Percentiles rank a stretch among this genome's conserved stretches.
Conservation (phyloP, 352 stramenopile species). For the Phytophthora kernoviae region DNA sequence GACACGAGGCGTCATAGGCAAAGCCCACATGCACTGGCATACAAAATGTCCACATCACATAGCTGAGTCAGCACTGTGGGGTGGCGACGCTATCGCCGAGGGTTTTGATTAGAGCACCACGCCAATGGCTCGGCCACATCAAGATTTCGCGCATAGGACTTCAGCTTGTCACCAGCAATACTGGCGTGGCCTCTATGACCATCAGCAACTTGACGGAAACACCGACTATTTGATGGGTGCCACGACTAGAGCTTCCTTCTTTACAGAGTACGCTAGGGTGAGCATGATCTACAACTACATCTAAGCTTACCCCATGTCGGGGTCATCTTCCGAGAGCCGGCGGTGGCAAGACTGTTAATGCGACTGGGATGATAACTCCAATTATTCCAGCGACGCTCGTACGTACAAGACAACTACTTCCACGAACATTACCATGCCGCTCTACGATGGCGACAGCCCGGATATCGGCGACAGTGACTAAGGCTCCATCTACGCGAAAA, state of each 20-base stretch:
- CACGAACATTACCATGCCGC: conserved; percentile 17
- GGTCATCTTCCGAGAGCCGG: conserved; percentile 22
- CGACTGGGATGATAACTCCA: conserved; percentile 4
- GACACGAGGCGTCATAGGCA: conserved; percentile 37
- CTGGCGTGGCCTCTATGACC: conserved; percentile 23
- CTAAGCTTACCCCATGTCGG: conserved; percentile 24
- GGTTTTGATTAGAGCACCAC: conserved; percentile 11
- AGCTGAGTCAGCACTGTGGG: conserved; percentile 34
- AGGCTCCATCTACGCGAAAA: conserved; percentile 1
- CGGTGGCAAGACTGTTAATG: neutral
- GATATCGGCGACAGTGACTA: neutral
- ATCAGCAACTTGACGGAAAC: conserved; percentile 38
- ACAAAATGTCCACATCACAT: conserved; percentile 45
- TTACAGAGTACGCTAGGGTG: conserved; percentile 5
- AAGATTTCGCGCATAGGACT: conserved; percentile 27
- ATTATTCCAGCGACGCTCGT: conserved; percentile 24
- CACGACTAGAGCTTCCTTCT: conserved; percentile 39
- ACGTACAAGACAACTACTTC: conserved; percentile 32
- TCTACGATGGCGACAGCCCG: neutral
- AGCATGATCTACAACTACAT: conserved; percentile 10
- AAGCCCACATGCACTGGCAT: conserved; percentile 42
- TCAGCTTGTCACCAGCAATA: conserved; percentile 20
- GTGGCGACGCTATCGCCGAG: conserved; percentile 17
- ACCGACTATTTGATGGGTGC: conserved; percentile 31
- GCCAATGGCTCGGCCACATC: conserved; percentile 35